Evolutionary conservation across 1,139 yeast genomes (phyloP), one percentile per base, ranked within the genome.

Genomic region (Pichia sp.): DNA sequence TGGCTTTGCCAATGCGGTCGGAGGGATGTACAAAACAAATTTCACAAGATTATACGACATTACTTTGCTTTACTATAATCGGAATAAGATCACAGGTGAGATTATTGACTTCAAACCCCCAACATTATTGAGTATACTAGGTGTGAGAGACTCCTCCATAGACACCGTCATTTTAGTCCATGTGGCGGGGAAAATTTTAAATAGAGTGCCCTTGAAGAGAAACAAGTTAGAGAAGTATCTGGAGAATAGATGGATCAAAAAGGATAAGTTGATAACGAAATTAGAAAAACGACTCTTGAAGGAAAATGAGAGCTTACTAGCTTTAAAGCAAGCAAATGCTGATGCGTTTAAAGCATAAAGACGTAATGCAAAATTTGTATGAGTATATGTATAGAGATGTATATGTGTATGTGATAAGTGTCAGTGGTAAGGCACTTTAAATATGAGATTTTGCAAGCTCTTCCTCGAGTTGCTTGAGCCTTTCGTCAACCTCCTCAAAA

Each of bases 181-280:
- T 48, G 63, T 80, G 19, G 65, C 63, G 32, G 63, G 69, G 17
- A 66, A 65, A 47, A 55, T 67, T 10, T 44, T 80, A 12, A 52
- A 62, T n/a, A 58, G 70, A 38, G 53, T 83, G 5, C 80, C 84
- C 0, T 42, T 55, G 11, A 76, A 71, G 44, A 62, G 73, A 32
- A 59, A 63, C 27, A 72, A 68, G 42, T 43, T 80, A 27, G 91
- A 82, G 47, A 74, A 72, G 51, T 84, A 87, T 80, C 53, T 85
- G 13, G 94, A 85, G 53, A 63, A 63, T 33, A 59, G 65, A 27
- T 85, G 94, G 94, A 57, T 60, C n/a, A 74, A 70, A 34, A 83
- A 83, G 52, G 94, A 84, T 50, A 63, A 55, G 39, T 44, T 64
- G 30, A 62, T 72, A 20, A 56, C 56, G 6, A 53, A 54, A 27